Evolutionary conservation across 1,284 basidiomycete genomes (phyloP).

Genomic region (Puccinia hordei): DNA sequence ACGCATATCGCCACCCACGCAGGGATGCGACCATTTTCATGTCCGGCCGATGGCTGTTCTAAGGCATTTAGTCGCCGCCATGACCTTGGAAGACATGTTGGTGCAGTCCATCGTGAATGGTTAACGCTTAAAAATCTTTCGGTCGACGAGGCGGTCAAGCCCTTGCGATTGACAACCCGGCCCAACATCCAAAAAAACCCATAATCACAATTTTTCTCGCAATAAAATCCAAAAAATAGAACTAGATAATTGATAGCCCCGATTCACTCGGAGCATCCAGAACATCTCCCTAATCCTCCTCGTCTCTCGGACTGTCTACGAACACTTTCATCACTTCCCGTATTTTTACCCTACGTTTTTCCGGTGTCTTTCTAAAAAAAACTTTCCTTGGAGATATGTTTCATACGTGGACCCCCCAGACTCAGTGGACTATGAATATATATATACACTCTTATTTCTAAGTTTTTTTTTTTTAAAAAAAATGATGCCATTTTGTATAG

Average conservation of each 20-base stretch:
- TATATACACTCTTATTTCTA: too few relatives aligned
- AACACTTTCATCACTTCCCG: too few relatives aligned
- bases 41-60: constrained; percentile 75
- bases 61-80: constrained; percentile 87
- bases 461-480: too few relatives aligned
- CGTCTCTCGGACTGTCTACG: too few relatives aligned
- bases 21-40: constrained; percentile 79
- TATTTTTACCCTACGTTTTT: too few relatives aligned
- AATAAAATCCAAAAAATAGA: constrained; percentile 53
- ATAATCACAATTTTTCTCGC: not conserved
- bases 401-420: too few relatives aligned
- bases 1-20: constrained; percentile 87
- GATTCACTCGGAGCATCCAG: too few relatives aligned
- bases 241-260: not conserved
- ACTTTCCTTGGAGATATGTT: too few relatives aligned
- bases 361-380: too few relatives aligned
- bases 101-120: constrained; percentile 70
- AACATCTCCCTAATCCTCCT: too few relatives aligned
- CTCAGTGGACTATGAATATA: too few relatives aligned
- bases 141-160: constrained; percentile 54
- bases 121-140: constrained; percentile 53
- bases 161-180: constrained; percentile 53
- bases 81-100: constrained; percentile 78
- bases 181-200: constrained; percentile 17
- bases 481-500: too few relatives aligned